phyloP scores from a whole-genome alignment of 306 rosid species.

The Pyrus bretschneideri region DNA sequence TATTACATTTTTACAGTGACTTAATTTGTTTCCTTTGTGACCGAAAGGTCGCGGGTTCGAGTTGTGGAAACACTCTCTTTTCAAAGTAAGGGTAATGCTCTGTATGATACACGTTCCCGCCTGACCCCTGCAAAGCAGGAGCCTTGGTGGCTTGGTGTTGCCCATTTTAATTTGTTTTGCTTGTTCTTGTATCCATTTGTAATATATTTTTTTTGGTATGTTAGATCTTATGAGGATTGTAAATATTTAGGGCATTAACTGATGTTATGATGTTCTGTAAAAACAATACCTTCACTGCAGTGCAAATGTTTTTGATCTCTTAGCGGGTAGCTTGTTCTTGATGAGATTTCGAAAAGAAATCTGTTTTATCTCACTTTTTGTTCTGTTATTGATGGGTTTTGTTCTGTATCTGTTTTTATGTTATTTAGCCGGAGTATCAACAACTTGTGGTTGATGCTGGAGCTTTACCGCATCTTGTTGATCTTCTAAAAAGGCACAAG shows the following conservation, averaged over 20 bases:
- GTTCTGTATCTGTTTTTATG: conserved; percentile 8
- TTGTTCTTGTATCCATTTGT: not conserved
- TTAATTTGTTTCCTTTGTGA: not conserved
- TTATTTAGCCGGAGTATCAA: conserved; percentile 51
- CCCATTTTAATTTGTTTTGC: not conserved
- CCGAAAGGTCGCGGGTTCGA: too few species aligned
- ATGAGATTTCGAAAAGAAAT: not conserved
- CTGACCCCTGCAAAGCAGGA: too few species aligned
- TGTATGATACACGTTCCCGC: too few species aligned
- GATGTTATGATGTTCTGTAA: not conserved
- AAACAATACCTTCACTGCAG: not conserved
- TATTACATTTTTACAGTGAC: not conserved
- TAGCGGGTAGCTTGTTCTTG: not conserved
- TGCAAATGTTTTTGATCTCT: not conserved
- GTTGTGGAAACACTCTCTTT: too few species aligned
- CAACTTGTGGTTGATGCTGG: conserved; percentile 53
- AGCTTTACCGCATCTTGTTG: conserved; percentile 46
- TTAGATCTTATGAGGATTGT: not conserved
- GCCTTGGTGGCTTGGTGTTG: too few species aligned
- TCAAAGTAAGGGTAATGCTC: too few species aligned
- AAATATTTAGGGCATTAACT: not conserved
- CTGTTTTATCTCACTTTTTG: not conserved
- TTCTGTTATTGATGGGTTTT: not conserved
- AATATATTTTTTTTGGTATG: not conserved
- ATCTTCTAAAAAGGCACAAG: conserved; percentile 35